phyloP scores from a whole-genome alignment of 495 filamentous ascomycete species.

The Aspergillus bridgeri region DNA sequence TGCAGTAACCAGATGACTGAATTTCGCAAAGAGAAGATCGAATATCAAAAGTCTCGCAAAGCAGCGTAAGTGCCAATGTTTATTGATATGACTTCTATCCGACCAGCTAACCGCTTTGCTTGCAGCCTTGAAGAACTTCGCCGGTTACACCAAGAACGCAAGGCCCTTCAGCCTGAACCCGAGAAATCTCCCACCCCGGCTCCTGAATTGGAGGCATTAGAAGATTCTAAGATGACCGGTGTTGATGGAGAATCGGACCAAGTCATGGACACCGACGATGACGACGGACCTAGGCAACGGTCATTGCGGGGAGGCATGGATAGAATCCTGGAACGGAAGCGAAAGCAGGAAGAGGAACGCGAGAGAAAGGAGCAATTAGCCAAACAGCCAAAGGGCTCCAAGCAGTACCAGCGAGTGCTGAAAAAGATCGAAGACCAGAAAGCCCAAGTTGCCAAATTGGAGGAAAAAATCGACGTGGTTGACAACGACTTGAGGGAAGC shows the following conservation, averaged over 20 bases:
- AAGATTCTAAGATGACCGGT: conserved; percentile 64
- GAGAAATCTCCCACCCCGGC: conserved; percentile 60
- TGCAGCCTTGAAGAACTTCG: conserved; percentile 78
- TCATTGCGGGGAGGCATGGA: conserved; percentile 74
- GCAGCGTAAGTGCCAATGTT: conserved; percentile 71
- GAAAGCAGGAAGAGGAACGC: conserved; percentile 78
- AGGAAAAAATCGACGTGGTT: conserved; percentile 75
- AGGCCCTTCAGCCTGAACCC: conserved; percentile 71
- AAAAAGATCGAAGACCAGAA: conserved; percentile 86
- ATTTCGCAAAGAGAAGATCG: conserved; percentile 91
- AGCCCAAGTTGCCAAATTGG: conserved; percentile 69
- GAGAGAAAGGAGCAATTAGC: conserved; percentile 76
- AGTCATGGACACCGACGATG: conserved; percentile 59
- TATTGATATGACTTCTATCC: conserved; percentile 17
- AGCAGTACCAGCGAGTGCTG: conserved; percentile 81
- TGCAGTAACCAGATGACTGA: conserved; percentile 90
- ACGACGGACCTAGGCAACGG: conserved; percentile 58
- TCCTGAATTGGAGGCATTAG: conserved; percentile 52
- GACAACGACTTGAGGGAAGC: conserved; percentile 92
- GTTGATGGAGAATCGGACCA: conserved; percentile 55
- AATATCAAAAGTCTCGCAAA: conserved; percentile 80
- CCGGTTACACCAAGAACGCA: conserved; percentile 79
- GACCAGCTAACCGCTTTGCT: conserved; percentile 19
- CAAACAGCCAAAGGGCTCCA: conserved; percentile 79
- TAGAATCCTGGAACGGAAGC: conserved; percentile 72